Base-by-base conservation (phyloP, 2,329 filamentous ascomycete genomes). In the Colletotrichum tamarilloi region DNA sequence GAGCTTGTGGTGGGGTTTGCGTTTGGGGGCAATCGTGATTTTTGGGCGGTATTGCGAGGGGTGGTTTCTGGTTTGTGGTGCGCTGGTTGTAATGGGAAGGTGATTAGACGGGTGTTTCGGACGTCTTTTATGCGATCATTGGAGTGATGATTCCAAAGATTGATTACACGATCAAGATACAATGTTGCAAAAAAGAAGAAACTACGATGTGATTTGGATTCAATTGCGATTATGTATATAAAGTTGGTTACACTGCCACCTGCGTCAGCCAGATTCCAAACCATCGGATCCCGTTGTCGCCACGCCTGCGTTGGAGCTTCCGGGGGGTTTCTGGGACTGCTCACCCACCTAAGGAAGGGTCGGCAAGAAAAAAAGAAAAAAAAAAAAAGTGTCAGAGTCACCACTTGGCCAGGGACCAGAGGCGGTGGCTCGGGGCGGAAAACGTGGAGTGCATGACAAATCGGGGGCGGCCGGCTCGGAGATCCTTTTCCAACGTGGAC, bases 401-500 rank as follows among this genome's bases (percentile, higher is more conserved):
- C 58, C 69, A 72, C 58, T 57, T 57, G 28, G 32, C 35, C 38
- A 46, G 59, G 59, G 59, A 28, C 42, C 42, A n/a, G 42, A 49
- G 7, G 3, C 19, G 42, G 42, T 49, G 42, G 42, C 42, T n/a
- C 42, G 16, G 42, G 19, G 42, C 42, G 42, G 22, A 26, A 56
- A 56, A 68, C 64, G n/a, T 72, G 58, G 68, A 68, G 65, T 72
- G 52, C 68, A 72, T 72, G 69, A 72, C 69, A 68, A 68, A 72
- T 72, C 65, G 65, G 69, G 28, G 28, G 35, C 35, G 46, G 57
- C 46, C 56, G 57, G 42, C 56, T 72, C 68, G 69, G 65, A 72
- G 58, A 63, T 62, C 56, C 11, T 62, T 53, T 46, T 68, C 46
- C 66, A n/a, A 42, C 6, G 7, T 28, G 12, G 24, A 4, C 42